Percentiles rank a stretch among this genome's conserved stretches.
phyloP scores from a whole-genome alignment of 495 filamentous ascomycete genomes.

The Xylaria sp. region DNA sequence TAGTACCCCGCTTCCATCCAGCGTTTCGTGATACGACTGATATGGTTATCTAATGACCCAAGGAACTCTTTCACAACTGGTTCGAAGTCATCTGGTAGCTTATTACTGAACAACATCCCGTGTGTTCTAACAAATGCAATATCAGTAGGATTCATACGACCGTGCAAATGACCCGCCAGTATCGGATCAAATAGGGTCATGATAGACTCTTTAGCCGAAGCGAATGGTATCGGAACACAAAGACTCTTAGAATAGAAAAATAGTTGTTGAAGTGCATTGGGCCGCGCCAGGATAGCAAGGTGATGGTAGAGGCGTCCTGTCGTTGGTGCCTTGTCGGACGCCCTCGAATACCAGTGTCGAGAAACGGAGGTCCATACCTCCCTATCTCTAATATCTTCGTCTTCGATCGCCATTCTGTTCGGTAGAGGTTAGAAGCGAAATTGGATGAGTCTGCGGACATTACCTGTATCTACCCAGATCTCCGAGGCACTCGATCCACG shows the following conservation, averaged over 20 bases:
- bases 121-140: slow-evolving; percentile 69
- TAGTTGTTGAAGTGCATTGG: slow-evolving; percentile 73
- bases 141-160: slow-evolving; percentile 44
- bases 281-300: slow-evolving; percentile 75
- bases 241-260: slow-evolving; percentile 63
- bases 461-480: slow-evolving; percentile 63
- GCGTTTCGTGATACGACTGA: slow-evolving; percentile 60
- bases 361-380: slow-evolving; percentile 78
- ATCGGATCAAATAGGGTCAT: slow-evolving; percentile 74
- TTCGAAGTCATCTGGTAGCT: slow-evolving; percentile 55
- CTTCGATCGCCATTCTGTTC: slow-evolving; percentile 71
- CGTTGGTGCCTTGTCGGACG: slow-evolving; percentile 69
- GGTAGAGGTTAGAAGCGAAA: slow-evolving; percentile 4
- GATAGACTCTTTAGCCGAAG: slow-evolving; percentile 71
- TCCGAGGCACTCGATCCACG: slow-evolving; percentile 84
- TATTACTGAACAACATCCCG: slow-evolving; percentile 68
- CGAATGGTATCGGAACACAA: slow-evolving; percentile 62
- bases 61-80: slow-evolving; percentile 58
- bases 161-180: slow-evolving; percentile 46
- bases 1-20: slow-evolving; percentile 77
- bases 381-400: slow-evolving; percentile 68
- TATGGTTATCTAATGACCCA: slow-evolving; percentile 62
- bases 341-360: slow-evolving; percentile 77
- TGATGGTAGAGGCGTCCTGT: slow-evolving; percentile 80
- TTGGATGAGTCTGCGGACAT: slow-evolving; percentile 6